Conservation (phyloP, 2,329 filamentous ascomycete genomes). For the Cadophora malorum region DNA sequence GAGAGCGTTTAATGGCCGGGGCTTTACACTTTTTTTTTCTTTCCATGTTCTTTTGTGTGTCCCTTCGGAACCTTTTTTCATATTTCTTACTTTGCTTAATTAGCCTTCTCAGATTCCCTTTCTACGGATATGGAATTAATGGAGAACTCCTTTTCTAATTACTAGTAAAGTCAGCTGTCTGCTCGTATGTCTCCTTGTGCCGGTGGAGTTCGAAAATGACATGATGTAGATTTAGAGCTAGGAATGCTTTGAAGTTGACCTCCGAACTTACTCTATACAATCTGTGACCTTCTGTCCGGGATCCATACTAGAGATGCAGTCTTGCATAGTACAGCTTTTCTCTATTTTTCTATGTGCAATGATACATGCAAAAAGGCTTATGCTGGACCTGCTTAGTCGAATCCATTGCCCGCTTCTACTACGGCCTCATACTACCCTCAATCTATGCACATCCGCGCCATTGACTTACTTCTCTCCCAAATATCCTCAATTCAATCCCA, state of each 20-base stretch:
- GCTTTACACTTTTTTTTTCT: constrained; percentile 44
- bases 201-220: constrained; percentile 22
- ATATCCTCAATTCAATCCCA: not conserved
- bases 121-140: constrained; percentile 23
- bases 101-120: constrained; percentile 43
- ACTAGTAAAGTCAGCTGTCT: constrained; percentile 36
- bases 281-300: not conserved
- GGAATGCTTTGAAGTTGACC: constrained; percentile 18
- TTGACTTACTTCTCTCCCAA: not conserved
- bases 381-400: not conserved
- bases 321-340: not conserved
- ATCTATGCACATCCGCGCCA: constrained; percentile 12
- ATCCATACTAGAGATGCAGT: not conserved
- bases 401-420: too few species aligned
- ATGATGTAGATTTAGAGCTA: constrained; percentile 30
- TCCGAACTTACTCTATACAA: not conserved
- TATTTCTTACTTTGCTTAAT: constrained; percentile 47
- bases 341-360: constrained; percentile 29
- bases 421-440: too few species aligned
- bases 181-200: constrained; percentile 24
- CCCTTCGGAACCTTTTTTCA: constrained; percentile 37
- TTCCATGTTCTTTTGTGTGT: constrained; percentile 41
- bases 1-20: constrained; percentile 40
- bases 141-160: constrained; percentile 43
- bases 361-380: not conserved